These are phyloP conservation scores for Fistulinella prunicolor DNA, from an alignment of 768 basidiomycete genomes.

Conservation along the genomic window DNA sequence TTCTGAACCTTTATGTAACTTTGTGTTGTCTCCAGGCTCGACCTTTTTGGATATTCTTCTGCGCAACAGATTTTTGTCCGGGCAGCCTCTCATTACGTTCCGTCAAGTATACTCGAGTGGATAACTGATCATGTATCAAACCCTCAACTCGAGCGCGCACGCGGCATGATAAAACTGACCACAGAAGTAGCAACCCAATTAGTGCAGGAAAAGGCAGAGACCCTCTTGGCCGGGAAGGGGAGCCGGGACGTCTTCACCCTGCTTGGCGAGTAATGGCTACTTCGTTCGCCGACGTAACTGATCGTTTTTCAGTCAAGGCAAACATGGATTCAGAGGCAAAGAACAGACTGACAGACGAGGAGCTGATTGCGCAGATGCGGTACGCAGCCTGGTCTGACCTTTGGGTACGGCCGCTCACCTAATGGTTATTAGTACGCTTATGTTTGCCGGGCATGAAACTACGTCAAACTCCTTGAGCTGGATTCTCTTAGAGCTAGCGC, in stretches of 20 bases:
- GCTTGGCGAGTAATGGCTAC: slow-evolving; percentile 32
- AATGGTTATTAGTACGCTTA: slow-evolving; percentile 36
- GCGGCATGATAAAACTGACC: slow-evolving; percentile 3
- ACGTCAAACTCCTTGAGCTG: slow-evolving; percentile 57
- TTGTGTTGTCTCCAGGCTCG: slow-evolving; percentile 19
- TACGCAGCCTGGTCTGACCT: slow-evolving; percentile 4
- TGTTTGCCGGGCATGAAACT: slow-evolving; percentile 58
- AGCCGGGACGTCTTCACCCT: slow-evolving; percentile 28
- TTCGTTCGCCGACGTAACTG: not conserved
- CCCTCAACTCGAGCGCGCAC: slow-evolving; percentile 19
- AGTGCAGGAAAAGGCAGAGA: slow-evolving; percentile 16
- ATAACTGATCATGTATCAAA: slow-evolving; percentile 29
- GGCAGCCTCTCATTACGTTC: slow-evolving; percentile 14
- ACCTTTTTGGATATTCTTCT: slow-evolving; percentile 20
- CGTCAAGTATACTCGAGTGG: slow-evolving; percentile 28
- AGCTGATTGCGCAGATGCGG: slow-evolving; percentile 19
- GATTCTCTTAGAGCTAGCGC: slow-evolving; percentile 61
- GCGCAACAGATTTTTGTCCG: slow-evolving; percentile 15
- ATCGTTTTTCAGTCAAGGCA: slow-evolving; percentile 20
- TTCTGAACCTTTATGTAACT: slow-evolving; percentile 7
- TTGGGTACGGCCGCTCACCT: not conserved
- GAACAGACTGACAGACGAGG: slow-evolving; percentile 21
- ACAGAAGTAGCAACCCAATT: slow-evolving; percentile 14
- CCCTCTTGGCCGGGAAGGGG: slow-evolving; percentile 13
- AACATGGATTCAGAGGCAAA: slow-evolving; percentile 28